Percentiles rank a stretch among this genome's conserved stretches.
Conservation (phyloP, 768 basidiomycete species). For the Dioszegia aurantiaca region DNA sequence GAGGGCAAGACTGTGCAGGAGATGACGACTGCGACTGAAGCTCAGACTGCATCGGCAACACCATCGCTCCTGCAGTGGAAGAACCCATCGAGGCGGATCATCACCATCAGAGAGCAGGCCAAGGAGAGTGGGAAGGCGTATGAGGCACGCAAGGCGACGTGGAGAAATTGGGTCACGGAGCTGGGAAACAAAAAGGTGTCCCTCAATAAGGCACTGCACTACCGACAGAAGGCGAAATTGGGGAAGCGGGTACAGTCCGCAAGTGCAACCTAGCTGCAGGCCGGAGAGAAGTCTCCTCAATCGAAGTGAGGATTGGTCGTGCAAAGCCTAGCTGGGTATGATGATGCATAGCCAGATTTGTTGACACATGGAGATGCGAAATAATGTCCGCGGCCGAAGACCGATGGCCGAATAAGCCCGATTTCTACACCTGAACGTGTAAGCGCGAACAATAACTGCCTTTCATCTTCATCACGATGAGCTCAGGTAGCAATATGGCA, state of each 20-base stretch:
- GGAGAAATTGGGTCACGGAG: too few species aligned
- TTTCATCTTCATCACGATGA: neutral
- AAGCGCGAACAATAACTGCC: neutral
- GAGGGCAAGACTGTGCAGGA: constrained; percentile 34
- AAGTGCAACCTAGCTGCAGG: too few species aligned
- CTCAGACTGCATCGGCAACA: neutral
- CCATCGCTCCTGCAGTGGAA: constrained; percentile 17
- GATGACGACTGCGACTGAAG: constrained; percentile 3
- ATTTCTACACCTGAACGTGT: too few species aligned
- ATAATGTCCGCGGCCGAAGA: neutral
- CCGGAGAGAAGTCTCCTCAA: too few species aligned
- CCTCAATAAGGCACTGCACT: too few species aligned
- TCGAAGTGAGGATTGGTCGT: too few species aligned
- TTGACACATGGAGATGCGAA: neutral
- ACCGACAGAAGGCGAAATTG: too few species aligned
- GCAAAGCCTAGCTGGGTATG: neutral
- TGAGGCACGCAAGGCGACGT: constrained; percentile 9
- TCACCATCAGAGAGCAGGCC: constrained; percentile 24
- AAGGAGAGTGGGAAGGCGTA: constrained; percentile 30
- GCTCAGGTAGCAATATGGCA: neutral
- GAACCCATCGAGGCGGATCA: constrained; percentile 13
- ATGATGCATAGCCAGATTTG: neutral
- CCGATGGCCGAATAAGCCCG: too few species aligned
- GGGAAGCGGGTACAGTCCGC: neutral
- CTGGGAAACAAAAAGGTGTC: too few species aligned